Conservation (phyloP, 345 rosid genomes). For the Gossypium rotundifolium region DNA sequence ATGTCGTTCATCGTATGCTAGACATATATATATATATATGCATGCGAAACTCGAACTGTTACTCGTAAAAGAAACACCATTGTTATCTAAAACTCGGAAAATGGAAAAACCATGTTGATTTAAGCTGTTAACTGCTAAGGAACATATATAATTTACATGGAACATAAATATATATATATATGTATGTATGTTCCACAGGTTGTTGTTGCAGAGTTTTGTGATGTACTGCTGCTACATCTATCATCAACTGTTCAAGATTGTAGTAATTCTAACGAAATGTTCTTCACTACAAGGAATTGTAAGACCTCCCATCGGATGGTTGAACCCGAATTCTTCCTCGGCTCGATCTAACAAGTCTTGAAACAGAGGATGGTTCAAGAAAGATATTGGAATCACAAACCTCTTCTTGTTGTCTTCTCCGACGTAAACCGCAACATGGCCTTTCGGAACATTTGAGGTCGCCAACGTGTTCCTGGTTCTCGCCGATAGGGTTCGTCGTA, state of each 20-base stretch:
- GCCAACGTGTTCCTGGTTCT: slow-evolving; percentile 35
- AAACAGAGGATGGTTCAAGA: slow-evolving; percentile 60
- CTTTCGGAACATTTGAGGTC: slow-evolving; percentile 37
- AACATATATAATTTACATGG: neutral
- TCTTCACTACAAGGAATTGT: slow-evolving; percentile 78
- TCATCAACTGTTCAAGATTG: neutral
- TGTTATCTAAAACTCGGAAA: neutral
- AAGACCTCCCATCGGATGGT: slow-evolving; percentile 74
- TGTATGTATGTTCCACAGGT: neutral
- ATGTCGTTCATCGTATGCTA: too few relatives aligned
- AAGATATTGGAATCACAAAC: slow-evolving; percentile 64
- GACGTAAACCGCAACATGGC: slow-evolving; percentile 51
- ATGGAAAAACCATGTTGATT: neutral
- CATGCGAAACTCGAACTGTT: neutral
- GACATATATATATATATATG: too few relatives aligned
- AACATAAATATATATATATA: too few relatives aligned
- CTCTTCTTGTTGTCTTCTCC: slow-evolving; percentile 49
- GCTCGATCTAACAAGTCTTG: slow-evolving; percentile 51
- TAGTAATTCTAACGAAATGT: slow-evolving; percentile 29
- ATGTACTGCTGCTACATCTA: neutral
- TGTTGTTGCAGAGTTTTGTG: neutral
- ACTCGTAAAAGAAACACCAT: neutral
- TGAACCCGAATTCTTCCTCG: slow-evolving; percentile 73
- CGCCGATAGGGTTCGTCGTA: slow-evolving; percentile 53
- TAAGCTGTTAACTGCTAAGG: neutral